Percentiles rank a stretch among this genome's conserved stretches.
Conservation (phyloP, 371 early-diverging fungal genomes). For the Coelomomyces lativittatus region DNA sequence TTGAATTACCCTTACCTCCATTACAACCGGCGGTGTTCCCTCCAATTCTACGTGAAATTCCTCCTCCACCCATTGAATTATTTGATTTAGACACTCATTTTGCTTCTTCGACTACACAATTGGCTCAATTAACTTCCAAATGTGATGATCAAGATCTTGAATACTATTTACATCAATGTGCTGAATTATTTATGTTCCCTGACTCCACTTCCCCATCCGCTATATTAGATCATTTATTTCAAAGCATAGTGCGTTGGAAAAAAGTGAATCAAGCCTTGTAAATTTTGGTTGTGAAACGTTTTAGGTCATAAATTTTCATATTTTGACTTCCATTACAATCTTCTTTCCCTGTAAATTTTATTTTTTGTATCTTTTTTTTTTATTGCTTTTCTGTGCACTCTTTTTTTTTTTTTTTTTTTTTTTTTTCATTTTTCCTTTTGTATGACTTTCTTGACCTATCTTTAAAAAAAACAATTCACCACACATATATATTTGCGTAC, state of each 20-base stretch:
- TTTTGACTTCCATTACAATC: no score
- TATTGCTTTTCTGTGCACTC: background rate
- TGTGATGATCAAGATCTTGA: conserved; percentile 38
- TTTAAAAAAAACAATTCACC: background rate
- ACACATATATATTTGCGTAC: background rate
- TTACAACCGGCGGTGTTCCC: conserved; percentile 34
- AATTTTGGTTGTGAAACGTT: background rate
- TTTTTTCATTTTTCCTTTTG: background rate
- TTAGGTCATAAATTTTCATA: background rate
- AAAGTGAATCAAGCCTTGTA: background rate
- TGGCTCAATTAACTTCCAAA: conserved; percentile 35
- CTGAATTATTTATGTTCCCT: conserved; percentile 23
- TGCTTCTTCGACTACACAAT: conserved; percentile 13
- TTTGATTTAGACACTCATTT: conserved; percentile 41
- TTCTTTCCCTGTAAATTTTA: no score
- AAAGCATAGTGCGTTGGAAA: background rate
- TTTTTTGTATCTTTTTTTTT: no score
- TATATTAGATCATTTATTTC: background rate
- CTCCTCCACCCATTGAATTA: conserved; percentile 35
- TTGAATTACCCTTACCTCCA: conserved; percentile 35
- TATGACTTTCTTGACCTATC: background rate
- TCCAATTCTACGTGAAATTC: conserved; percentile 18
- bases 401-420: background rate
- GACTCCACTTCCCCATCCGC: conserved; percentile 3
- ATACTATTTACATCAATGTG: conserved; percentile 34